phyloP scores from a whole-genome alignment of 1,284 basidiomycete species.

The Fistulinella staudtii region DNA sequence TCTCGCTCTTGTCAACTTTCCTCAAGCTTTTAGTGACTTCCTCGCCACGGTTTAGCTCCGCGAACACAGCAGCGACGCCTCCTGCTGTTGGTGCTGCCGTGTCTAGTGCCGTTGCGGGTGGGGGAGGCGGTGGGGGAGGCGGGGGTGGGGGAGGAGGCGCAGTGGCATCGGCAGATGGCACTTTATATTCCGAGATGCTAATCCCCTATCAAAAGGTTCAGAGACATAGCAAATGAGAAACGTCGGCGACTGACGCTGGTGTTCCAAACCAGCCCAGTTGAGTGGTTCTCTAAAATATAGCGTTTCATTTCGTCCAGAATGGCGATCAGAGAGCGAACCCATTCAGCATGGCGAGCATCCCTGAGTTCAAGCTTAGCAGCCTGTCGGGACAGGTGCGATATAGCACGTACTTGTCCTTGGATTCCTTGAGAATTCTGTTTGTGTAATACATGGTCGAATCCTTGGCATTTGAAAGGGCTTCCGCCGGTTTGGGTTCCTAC shows the following conservation, averaged over 20 bases:
- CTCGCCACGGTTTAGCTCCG: constrained; percentile 87
- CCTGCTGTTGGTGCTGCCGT: constrained; percentile 39
- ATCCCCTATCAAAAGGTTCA: constrained; percentile 49
- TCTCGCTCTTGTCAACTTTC: constrained; percentile 94
- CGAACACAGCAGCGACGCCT: constrained; percentile 87
- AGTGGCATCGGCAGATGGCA: constrained; percentile 33
- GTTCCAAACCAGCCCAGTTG: constrained; percentile 91
- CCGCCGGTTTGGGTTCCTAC: constrained; percentile 80
- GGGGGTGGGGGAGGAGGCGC: constrained; percentile 26
- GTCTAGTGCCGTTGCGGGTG: constrained; percentile 44
- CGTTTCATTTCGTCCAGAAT: constrained; percentile 78
- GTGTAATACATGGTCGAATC: constrained; percentile 89
- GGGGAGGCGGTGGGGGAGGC: constrained; percentile 55
- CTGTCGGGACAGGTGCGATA: background rate
- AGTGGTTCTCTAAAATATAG: constrained; percentile 86
- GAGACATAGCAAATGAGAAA: background rate
- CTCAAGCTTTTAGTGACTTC: constrained; percentile 87
- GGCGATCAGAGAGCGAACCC: constrained; percentile 74
- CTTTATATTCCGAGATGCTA: constrained; percentile 53
- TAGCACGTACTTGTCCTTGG: constrained; percentile 77
- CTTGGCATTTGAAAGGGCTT: constrained; percentile 82
- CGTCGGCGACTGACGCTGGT: constrained; percentile 51
- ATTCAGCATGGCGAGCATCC: constrained; percentile 85
- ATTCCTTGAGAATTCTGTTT: constrained; percentile 90
- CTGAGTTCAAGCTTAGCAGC: constrained; percentile 39